Conservation (phyloP, 2,329 filamentous ascomycete species). For the Chaetomium olivaceum region DNA sequence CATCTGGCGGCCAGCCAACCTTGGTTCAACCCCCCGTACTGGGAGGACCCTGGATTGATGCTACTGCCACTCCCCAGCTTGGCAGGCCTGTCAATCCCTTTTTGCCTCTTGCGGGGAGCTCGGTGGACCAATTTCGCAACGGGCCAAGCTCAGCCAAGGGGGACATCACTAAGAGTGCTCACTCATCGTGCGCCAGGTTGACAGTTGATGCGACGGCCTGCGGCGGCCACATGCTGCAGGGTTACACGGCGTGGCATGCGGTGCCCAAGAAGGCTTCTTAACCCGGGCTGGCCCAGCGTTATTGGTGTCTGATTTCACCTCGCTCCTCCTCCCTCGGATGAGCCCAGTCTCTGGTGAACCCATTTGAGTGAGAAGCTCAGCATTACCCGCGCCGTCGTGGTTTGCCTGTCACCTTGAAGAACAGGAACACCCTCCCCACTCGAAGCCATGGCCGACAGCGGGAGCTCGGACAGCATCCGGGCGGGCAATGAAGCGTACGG, state of each 20-base stretch:
- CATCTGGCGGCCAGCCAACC: not conserved
- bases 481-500: slow-evolving; percentile 1
- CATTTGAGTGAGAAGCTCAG: not conserved
- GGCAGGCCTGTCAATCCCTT: slow-evolving; percentile 9
- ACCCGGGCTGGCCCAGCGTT: not conserved
- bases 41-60: slow-evolving; percentile 5
- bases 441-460: slow-evolving; percentile 25
- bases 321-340: not conserved
- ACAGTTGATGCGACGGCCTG: not conserved
- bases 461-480: slow-evolving; percentile 21
- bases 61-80: slow-evolving; percentile 1
- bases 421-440: not conserved
- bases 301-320: not conserved
- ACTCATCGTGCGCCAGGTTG: not conserved
- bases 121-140: not conserved
- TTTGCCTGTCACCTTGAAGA: not conserved
- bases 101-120: slow-evolving; percentile 13
- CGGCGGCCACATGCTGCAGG: not conserved
- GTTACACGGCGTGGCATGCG: not conserved
- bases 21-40: slow-evolving; percentile 6
- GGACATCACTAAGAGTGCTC: not conserved
- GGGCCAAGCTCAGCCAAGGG: not conserved
- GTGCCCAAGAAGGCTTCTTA: not conserved
- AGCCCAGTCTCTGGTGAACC: not conserved
- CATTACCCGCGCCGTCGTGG: not conserved